Evolutionary conservation across 2,329 filamentous ascomycete genomes (phyloP), one percentile per base, ranked within the genome.

Genomic region (Curvularia verruculosa): DNA sequence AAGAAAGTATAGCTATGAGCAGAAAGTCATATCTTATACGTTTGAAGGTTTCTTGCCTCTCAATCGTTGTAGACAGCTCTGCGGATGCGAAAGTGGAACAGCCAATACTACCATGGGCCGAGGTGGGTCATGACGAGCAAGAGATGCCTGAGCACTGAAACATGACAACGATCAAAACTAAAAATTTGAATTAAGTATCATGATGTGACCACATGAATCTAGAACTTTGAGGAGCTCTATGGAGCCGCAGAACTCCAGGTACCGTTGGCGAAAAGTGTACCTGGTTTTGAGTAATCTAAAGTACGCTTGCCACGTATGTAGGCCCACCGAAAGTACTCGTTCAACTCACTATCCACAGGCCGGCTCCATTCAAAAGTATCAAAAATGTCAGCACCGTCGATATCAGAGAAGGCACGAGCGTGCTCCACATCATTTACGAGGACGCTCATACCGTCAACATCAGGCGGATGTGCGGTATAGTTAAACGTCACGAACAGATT

Each of bases 391-490:
- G 60, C 44, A 18, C 52, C 26, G 18, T 49, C 61, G 19, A 67
- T 62, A n/a, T 68, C 65, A 21, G 60, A 64, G 56, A 74, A 74
- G 10, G 53, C 51, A n/a, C 72, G 69, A 34, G 54, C 58, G 5
- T 90, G 81, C 75, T 96, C 91, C 1, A 96, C 91, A 67, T 96
- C 91, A 67, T 96, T 95, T 59, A 95, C 89, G 0, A 95, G 79
- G 18, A 94, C 83, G 71, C 88, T 91, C 59, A 95, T 84, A 15
- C 90, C 91, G 66, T 94, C 88, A 61, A 87, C 89, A 0, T 61
- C 58, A 29, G 59, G 49, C 18, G 79, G 78, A 3, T 76, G 77
- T 13, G 80, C 75, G 58, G 56, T 79, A 74, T 71, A 89, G 0
- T 82, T 83, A 61, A 92, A 90, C 15, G 81, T 86, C 70, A 75